These are phyloP conservation scores for Beauveria scarabaeidicola DNA, from an alignment of 2,329 filamentous ascomycete genomes.

Conservation along the genomic window DNA sequence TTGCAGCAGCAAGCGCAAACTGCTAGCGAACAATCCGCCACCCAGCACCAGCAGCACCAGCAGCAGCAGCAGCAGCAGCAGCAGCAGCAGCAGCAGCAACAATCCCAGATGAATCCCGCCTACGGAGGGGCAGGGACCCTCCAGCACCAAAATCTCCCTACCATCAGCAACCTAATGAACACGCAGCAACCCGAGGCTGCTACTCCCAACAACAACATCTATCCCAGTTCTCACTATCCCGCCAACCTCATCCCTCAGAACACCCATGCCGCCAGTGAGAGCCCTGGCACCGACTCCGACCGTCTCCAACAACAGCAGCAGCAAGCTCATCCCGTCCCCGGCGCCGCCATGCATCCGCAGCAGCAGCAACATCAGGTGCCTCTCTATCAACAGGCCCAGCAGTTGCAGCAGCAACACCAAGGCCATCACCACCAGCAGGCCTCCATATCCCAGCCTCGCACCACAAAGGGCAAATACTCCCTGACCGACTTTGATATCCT, in stretches of 20 bases:
- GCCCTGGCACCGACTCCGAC: constrained; percentile 29
- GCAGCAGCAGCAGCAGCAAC: constrained; percentile 18
- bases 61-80: constrained; percentile 17
- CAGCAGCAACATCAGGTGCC: constrained; percentile 17
- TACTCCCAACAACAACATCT: constrained; percentile 15
- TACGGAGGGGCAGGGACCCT: constrained; percentile 21
- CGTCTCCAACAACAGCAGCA: constrained; percentile 31
- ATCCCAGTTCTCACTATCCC: constrained; percentile 19
- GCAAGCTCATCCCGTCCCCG: constrained; percentile 15
- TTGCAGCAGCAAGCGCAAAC: constrained; percentile 14
- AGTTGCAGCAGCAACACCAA: constrained; percentile 23
- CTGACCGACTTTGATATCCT: constrained; percentile 82
- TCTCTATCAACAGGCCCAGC: constrained; percentile 18
- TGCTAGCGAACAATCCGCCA: constrained; percentile 15
- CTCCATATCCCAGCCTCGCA: constrained; percentile 41
- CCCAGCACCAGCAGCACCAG: constrained; percentile 15
- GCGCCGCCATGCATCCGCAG: constrained; percentile 17
- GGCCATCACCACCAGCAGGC: constrained; percentile 18
- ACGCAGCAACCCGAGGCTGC: constrained; percentile 34
- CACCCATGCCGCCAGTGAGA: constrained; percentile 23
- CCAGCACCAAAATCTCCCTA: constrained; percentile 63
- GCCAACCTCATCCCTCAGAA: constrained; percentile 19
- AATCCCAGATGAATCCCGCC: constrained; percentile 7
- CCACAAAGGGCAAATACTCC: constrained; percentile 96
- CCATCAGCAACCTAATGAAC: constrained; percentile 79